Conservation (phyloP, 2,329 filamentous ascomycete species). For the Trichophyton simii region DNA sequence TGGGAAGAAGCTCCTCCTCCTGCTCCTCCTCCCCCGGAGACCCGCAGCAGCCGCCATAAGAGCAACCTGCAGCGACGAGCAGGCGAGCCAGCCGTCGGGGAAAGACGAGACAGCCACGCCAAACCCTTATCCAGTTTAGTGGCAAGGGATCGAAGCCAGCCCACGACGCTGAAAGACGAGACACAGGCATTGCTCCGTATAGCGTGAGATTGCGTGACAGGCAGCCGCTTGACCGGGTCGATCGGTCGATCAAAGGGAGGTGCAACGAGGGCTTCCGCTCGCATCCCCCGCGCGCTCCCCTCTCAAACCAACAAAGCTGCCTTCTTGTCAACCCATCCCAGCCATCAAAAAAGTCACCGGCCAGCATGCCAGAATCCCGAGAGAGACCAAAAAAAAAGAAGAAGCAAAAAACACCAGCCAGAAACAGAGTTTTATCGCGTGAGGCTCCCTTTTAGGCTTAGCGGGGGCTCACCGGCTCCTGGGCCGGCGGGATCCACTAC, state of each 20-base stretch:
- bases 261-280: background rate
- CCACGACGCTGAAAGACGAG: background rate
- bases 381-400: background rate
- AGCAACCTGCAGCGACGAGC: background rate
- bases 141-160: background rate
- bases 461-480: background rate
- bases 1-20: background rate
- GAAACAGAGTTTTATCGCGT: conserved; percentile 3
- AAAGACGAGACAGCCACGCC: background rate
- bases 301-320: background rate
- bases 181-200: background rate
- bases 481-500: background rate
- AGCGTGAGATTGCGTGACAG: conserved; percentile 1
- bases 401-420: background rate
- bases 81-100: background rate
- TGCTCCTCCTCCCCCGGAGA: background rate
- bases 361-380: background rate
- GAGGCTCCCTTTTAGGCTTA: background rate
- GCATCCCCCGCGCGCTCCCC: background rate
- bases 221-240: background rate
- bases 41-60: background rate
- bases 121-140: background rate
- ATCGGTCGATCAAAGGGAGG: background rate
- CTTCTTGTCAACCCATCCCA: too few species aligned
- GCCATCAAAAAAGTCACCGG: too few species aligned